These are phyloP conservation scores for Arachnopeziza araneosa DNA, from an alignment of 2,329 filamentous ascomycete species.

Conservation along the genomic window DNA sequence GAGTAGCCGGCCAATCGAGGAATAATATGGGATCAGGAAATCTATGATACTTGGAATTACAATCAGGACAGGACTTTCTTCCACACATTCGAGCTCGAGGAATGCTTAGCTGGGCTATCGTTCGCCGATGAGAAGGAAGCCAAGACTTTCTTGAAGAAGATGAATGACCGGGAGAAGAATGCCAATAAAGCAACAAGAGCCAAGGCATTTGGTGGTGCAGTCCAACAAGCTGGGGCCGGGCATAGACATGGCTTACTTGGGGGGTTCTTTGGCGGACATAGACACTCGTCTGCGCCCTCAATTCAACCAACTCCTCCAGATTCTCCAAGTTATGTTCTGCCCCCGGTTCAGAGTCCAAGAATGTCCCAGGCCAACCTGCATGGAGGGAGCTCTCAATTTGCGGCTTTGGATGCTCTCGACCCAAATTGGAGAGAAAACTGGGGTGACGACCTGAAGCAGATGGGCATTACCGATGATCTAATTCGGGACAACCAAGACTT, in stretches of 20 bases:
- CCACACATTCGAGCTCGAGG: conserved; percentile 92
- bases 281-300: conserved; percentile 49
- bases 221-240: conserved; percentile 36
- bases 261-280: conserved; percentile 53
- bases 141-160: conserved; percentile 94
- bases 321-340: conserved; percentile 42
- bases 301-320: conserved; percentile 46
- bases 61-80: conserved; percentile 98
- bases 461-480: conserved; percentile 60
- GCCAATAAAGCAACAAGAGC: conserved; percentile 80
- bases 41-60: conserved; percentile 91
- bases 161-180: conserved; percentile 93
- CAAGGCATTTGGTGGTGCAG: conserved; percentile 62
- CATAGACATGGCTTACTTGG: conserved; percentile 46
- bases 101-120: conserved; percentile 82
- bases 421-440: conserved; percentile 60
- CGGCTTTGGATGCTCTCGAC: conserved; percentile 58
- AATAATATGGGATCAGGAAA: conserved; percentile 95
- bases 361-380: conserved; percentile 43
- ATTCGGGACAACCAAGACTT: conserved; percentile 65
- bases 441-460: conserved; percentile 56
- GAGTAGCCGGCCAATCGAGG: conserved; percentile 67
- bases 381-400: conserved; percentile 50
- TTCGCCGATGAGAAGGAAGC: conserved; percentile 98
- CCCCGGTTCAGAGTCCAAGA: conserved; percentile 31